phyloP scores from a whole-genome alignment of 169 alveolate species.

The Plasmodium gaboni region DNA sequence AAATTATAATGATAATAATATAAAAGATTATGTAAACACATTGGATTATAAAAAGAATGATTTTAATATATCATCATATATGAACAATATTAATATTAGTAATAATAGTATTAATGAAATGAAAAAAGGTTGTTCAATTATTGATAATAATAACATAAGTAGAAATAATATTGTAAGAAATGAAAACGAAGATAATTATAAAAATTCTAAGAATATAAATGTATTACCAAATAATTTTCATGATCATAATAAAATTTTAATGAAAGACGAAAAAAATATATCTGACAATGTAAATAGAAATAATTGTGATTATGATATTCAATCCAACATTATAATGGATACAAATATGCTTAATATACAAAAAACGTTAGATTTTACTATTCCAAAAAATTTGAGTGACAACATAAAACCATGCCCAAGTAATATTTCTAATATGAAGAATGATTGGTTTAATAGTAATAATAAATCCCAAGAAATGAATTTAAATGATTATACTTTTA shows the following conservation, averaged over 20 bases:
- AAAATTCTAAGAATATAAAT: slow-evolving; percentile 20
- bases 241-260: not conserved
- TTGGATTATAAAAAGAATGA: too few species aligned
- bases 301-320: slow-evolving; percentile 2
- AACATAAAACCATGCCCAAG: too few species aligned
- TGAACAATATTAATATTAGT: not conserved
- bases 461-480: slow-evolving; percentile 7
- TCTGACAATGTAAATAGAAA: not conserved
- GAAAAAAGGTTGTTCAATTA: slow-evolving; percentile 1
- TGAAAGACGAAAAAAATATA: not conserved
- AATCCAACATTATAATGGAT: not conserved
- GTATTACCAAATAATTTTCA: not conserved
- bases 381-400: too few species aligned
- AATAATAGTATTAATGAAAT: slow-evolving; percentile 1
- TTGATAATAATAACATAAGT: slow-evolving; percentile 28
- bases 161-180: slow-evolving; percentile 26
- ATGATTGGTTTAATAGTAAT: slow-evolving; percentile 8
- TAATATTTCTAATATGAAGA: slow-evolving; percentile 11
- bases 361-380: slow-evolving; percentile 13
- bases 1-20: too few species aligned
- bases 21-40: too few species aligned
- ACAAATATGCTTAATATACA: slow-evolving; percentile 2
- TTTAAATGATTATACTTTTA: slow-evolving; percentile 4
- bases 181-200: slow-evolving; percentile 10
- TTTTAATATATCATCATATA: too few species aligned